Evolutionary conservation across 805 yeast species (phyloP).

Genomic region (Yarrowia sp.): DNA sequence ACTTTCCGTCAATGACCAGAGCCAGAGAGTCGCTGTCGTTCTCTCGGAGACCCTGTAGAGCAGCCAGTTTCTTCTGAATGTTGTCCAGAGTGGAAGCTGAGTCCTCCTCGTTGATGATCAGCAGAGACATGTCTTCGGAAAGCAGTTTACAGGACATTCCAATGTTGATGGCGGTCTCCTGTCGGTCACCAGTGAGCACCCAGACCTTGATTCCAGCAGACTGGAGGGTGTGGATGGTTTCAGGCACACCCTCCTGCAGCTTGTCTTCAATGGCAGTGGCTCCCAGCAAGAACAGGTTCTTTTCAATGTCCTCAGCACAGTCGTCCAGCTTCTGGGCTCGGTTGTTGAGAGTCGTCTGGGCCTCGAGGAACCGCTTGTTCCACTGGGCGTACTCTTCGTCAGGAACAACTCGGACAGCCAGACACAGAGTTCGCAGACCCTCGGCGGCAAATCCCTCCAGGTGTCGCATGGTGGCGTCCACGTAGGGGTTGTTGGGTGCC

Average conservation of each 20-base stretch:
- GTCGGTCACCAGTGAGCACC: conserved; percentile 98
- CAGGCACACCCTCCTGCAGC: conserved; percentile 98
- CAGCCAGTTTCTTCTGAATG: conserved; percentile 74
- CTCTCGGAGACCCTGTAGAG: conserved; percentile 58
- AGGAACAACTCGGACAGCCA: conserved; percentile 82
- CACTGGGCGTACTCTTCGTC: conserved; percentile 79
- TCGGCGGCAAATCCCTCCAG: conserved; percentile 96
- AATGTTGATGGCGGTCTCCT: conserved; percentile 97
- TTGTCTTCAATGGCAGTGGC: conserved; percentile 99
- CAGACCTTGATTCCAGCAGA: conserved; percentile 97
- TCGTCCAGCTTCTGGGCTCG: conserved; percentile 80
- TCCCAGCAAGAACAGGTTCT: conserved; percentile 79
- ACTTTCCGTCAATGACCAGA: conserved; percentile 91
- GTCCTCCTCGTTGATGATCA: conserved; percentile 85
- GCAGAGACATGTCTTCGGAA: conserved; percentile 93
- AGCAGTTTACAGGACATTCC: conserved; percentile 97
- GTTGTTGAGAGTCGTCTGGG: conserved; percentile 79
- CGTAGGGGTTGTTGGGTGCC: conserved; percentile 72
- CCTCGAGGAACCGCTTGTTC: conserved; percentile 71
- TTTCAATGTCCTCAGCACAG: conserved; percentile 89
- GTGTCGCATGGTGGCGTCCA: conserved; percentile 81
- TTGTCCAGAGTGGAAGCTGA: conserved; percentile 79
- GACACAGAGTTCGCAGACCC: conserved; percentile 92
- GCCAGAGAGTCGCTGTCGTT: conserved; percentile 79
- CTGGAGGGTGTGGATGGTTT: conserved; percentile 91